Evolutionary conservation across 306 rosid genomes (phyloP), one percentile per base, ranked within the genome.

Genomic region (Cicer yamashitae): DNA sequence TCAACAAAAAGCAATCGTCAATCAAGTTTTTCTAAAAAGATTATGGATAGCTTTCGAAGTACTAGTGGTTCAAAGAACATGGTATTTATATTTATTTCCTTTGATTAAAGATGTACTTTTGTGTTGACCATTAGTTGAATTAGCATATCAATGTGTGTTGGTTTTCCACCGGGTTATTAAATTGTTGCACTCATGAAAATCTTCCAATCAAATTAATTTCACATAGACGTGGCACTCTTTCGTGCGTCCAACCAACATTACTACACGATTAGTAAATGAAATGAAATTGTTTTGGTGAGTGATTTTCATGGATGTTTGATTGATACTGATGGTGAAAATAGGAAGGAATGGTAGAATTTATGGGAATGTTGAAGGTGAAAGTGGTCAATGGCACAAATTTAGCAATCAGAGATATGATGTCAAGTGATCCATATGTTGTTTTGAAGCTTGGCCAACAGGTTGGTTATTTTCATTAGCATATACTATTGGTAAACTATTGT

Each of bases 341-440:
- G 99, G 85, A 85, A 70, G 96, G 89, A 75, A 82, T 85, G 96
- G 89, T 79, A 38, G 96, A 92, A 70, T 90, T 85, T 79, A 80
- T 92, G 61, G 99, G 99, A 81, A 77, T 81, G 80, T 85, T 94
- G 86, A 92, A 90, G 86, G 96, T 92, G 73, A 94, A 86, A 86
- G 96, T 94, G 79, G 74, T 89, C 48, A 92, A 84, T 83, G 99
- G 99, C 73, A 90, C 89, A 40, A 74, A 90, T 84, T 87, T 94
- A 87, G 99, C 99, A 22, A 72, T 94, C 58, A 86, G 99, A 82
- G 99, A 94, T 80, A 92, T 94, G 92, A 87, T 86, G 96, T 62
- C 97, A 22, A 94, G 99, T 34, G 99, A 94, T 80, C 99, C 99
- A 20, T 94, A 94, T 74, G 97, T 94, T 57, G 30, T 94, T 83